Percentiles rank a stretch among this genome's conserved stretches.
Evolutionary conservation across 257 asterid species (phyloP).

Genomic region (Solanum tarapatanum): DNA sequence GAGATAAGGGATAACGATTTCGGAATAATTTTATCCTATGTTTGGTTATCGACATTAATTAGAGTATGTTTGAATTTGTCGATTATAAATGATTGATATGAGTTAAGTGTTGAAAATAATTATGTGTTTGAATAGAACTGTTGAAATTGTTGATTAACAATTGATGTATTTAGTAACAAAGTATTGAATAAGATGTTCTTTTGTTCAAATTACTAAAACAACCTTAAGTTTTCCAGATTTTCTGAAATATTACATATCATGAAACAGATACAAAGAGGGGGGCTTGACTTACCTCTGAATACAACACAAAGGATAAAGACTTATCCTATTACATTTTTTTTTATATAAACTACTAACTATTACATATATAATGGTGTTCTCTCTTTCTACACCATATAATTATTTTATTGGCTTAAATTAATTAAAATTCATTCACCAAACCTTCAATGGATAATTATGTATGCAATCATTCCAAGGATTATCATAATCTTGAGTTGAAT

Average conservation of each 20-base stretch:
- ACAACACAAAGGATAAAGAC: neutral
- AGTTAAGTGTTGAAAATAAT: neutral
- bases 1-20: neutral
- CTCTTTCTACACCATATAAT: neutral
- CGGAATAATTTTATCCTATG: neutral
- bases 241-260: neutral
- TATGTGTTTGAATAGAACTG: neutral
- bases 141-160: neutral
- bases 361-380: neutral
- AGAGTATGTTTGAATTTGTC: neutral
- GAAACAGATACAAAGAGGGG: neutral
- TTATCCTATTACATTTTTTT: too few relatives aligned
- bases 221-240: neutral
- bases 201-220: neutral
- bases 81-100: too few relatives aligned
- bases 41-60: neutral
- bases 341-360: neutral
- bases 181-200: neutral
- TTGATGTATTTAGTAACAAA: too few relatives aligned
- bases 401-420: neutral
- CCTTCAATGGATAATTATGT: conserved; percentile 30
- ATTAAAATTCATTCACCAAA: conserved; percentile 4
- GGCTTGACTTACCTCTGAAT: neutral
- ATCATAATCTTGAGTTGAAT: conserved; percentile 36
- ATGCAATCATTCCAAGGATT: conserved; percentile 68